These are phyloP conservation scores for Crithidia thermophila DNA, from an alignment of 208 protist species.

Conservation along the genomic window DNA sequence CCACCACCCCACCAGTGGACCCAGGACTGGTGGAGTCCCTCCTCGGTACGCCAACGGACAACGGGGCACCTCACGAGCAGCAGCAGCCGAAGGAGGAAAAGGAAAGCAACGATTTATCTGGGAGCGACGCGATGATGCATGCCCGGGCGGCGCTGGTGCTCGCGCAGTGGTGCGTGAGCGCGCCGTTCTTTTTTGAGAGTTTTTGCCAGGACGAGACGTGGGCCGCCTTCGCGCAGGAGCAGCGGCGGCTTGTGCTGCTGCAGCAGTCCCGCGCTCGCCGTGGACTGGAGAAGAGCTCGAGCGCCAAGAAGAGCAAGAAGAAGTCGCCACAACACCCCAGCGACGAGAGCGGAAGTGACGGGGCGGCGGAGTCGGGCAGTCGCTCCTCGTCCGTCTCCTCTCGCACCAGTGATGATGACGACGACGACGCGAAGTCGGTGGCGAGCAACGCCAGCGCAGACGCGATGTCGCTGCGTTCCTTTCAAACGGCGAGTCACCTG, in stretches of 20 bases:
- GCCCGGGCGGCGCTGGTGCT: slow-evolving; percentile 31
- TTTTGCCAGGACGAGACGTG: slow-evolving; percentile 82
- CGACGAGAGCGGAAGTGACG: not conserved
- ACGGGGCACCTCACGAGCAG: not conserved
- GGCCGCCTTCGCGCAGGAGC: slow-evolving; percentile 80
- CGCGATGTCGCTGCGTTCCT: slow-evolving; percentile 25
- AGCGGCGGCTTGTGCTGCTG: slow-evolving; percentile 68
- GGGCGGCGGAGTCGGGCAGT: not conserved
- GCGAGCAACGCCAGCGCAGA: slow-evolving; percentile 4
- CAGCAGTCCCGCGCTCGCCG: slow-evolving; percentile 54
- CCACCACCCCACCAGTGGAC: slow-evolving; percentile 73
- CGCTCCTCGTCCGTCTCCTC: slow-evolving; percentile 13
- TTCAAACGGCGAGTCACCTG: slow-evolving; percentile 17
- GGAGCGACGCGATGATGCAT: slow-evolving; percentile 12
- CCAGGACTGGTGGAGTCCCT: slow-evolving; percentile 36
- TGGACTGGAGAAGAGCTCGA: slow-evolving; percentile 16
- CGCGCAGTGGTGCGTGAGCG: slow-evolving; percentile 68
- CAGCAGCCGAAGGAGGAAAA: no score
- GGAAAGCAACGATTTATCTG: not conserved
- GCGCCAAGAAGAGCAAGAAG: slow-evolving; percentile 12
- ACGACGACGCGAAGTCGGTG: slow-evolving; percentile 3
- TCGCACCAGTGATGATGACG: slow-evolving; percentile 4
- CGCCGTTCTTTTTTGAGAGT: slow-evolving; percentile 74
- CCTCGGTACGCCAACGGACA: not conserved
- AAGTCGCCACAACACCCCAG: not conserved